Evolutionary conservation across 1,284 basidiomycete species (phyloP), one percentile per base, ranked within the genome.

Genomic region (Malassezia dermatis): DNA sequence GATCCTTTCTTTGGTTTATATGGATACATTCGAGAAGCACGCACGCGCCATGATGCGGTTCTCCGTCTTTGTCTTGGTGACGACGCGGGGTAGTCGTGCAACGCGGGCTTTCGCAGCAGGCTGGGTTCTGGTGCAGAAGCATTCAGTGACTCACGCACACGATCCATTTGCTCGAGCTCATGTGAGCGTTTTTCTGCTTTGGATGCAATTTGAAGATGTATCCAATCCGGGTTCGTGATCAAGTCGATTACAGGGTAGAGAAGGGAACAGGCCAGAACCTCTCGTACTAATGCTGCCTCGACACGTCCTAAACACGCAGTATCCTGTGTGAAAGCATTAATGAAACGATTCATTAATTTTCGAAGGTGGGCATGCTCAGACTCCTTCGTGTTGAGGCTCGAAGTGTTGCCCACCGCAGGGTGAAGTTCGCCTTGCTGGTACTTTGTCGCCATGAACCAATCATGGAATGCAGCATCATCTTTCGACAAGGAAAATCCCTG

Each of bases 211-310:
- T 27, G 26, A 4, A 19, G 13, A 17, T 47, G 13, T 21, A 58
- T 27, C 64, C 94, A 94, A 75, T 96, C 93, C 15, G 89, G 87
- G 71, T 96, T 91, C 46, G 86, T 81, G 41, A 96, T 71, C 83
- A 91, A 86, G 52, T 95, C 88, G 78, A 95, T 84, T 51, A 93
- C 75, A 3, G 91, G 89, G 66, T 86, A 83, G 28, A 95, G 72
- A 5, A 94, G 82, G 1, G 84, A 79, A 66, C 88, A 91, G 5
- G 86, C 82, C 2, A 86, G 77, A 63, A 96, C 81, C 75, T 98
- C 93, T 42, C 88, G 13, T 83, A 65, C 82, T 12, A 89, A 82
- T 34, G 86, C 82, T 50, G 76, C 80, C 28, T 94, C 79, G 1
- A 83, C 83, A 44, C 78, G 79, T 65, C 88, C 91, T 48, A 78